Evolutionary conservation across 768 basidiomycete species (phyloP), one percentile per base, ranked within the genome.

Genomic region (Boletus rubescentipes): DNA sequence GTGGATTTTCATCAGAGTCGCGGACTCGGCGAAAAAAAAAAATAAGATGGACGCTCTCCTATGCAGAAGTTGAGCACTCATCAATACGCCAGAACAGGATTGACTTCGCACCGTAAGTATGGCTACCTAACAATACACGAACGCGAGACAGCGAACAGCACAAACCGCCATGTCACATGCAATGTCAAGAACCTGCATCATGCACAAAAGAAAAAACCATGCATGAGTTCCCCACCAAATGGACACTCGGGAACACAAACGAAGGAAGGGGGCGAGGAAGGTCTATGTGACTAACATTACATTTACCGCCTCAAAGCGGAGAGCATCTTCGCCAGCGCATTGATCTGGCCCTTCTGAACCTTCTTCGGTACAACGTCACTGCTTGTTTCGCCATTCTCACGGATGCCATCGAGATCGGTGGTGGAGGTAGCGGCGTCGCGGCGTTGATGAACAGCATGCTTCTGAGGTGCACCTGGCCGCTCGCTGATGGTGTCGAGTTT

Each of bases 311-410:
- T 79, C 72, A 91, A 71, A 47, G 88, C 87, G 53, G 86, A 91
- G 54, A 94, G 75, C 90, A 95, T 91, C 85, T 94, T 94, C 53
- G 92, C 92, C 63, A 95, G 77, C 38, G 90, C 82, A 64, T 86
- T 86, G 74, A 93, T 93, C 77, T 94, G 93, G 44, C 87, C 89
- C 72, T 87, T 93, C 76, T 91, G 86, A 65, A 90, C 87, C 75
- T 89, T 92, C 79, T 90, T 75, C 47, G 83, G 81, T 45, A 73
- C 73, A 45, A 78, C 76, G 32, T 80, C 78, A 40, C 49, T 51
- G 41, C 51, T 55, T 36, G 53, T 32, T 55, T 67, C 67, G 49
- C 41, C 47, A 18, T 42, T 45, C 43, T 67, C 66, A 9, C 66
- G 57, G 43, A 55, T 51, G 46, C 76, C 76, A 44, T 73, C 72